Evolutionary conservation across 1,284 basidiomycete genomes (phyloP).

Genomic region (Trichosporon ovoides): DNA sequence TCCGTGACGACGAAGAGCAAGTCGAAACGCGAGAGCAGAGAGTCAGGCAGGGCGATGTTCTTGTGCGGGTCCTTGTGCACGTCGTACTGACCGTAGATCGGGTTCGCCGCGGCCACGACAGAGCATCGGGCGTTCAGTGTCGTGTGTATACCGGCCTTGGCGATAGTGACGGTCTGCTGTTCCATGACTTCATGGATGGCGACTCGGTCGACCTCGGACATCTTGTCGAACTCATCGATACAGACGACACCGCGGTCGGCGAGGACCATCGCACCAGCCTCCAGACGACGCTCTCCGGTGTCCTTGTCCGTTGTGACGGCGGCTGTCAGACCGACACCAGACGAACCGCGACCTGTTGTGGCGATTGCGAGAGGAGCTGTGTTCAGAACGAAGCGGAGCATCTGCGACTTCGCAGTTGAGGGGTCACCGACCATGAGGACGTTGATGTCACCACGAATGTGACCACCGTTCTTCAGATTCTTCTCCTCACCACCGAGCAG

Average conservation of each 20-base stretch:
- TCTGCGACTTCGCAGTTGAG: conserved; percentile 93
- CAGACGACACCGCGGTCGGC: conserved; percentile 99
- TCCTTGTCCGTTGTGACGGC: conserved; percentile 98
- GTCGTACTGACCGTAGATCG: conserved; percentile 98
- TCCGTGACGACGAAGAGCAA: conserved; percentile 96
- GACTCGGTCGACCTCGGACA: conserved; percentile 98
- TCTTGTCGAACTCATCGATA: conserved; percentile 99
- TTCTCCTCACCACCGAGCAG: conserved; percentile 96
- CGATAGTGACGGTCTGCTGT: conserved; percentile 98
- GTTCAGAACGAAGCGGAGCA: conserved; percentile 92
- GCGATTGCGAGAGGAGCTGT: conserved; percentile 97
- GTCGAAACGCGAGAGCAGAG: conserved; percentile 97
- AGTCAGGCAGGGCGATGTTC: conserved; percentile 98
- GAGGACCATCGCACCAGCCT: conserved; percentile 98
- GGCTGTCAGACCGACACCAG: conserved; percentile 98
- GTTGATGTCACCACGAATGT: conserved; percentile 99
- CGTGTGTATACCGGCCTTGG: conserved; percentile 98
- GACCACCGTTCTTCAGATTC: conserved; percentile 94
- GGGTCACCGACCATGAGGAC: conserved; percentile 99
- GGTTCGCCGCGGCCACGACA: conserved; percentile 96
- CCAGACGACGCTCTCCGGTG: conserved; percentile 85
- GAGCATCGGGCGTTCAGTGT: conserved; percentile 96
- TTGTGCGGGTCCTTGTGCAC: conserved; percentile 99
- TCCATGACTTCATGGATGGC: conserved; percentile 99
- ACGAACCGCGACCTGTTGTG: conserved; percentile 94